phyloP scores from a whole-genome alignment of 257 asterid species.

The Solanum peruvianum region DNA sequence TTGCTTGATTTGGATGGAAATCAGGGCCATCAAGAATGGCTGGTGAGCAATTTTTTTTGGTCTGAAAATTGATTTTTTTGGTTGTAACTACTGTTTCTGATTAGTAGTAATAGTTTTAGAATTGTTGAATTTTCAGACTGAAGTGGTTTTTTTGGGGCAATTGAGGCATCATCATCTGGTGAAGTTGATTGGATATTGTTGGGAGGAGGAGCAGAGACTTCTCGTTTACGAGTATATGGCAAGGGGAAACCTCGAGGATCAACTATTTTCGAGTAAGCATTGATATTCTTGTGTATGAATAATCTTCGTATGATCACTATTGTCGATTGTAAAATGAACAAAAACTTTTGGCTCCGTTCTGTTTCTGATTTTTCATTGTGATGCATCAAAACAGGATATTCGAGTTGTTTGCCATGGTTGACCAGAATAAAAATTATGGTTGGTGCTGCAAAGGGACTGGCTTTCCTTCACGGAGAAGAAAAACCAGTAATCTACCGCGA shows the following conservation, averaged over 20 bases:
- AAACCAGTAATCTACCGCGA: conserved; percentile 73
- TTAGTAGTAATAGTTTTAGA: not conserved
- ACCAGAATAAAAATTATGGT: conserved; percentile 58
- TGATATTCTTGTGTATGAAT: not conserved
- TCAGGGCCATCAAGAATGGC: conserved; percentile 83
- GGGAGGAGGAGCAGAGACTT: conserved; percentile 71
- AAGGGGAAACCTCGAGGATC: conserved; percentile 67
- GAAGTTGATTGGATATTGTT: conserved; percentile 77
- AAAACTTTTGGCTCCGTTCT: not conserved
- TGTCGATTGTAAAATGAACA: not conserved
- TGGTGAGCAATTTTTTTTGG: conserved; percentile 28
- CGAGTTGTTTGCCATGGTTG: conserved; percentile 54
- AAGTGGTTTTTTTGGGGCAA: conserved; percentile 73
- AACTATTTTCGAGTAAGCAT: conserved; percentile 49
- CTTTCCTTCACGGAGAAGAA: conserved; percentile 76
- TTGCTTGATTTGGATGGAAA: conserved; percentile 55
- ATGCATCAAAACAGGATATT: conserved; percentile 33
- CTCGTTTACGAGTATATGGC: conserved; percentile 83
- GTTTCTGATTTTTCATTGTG: not conserved
- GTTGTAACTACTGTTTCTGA: not conserved
- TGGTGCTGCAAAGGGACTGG: conserved; percentile 74
- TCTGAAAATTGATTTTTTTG: not conserved
- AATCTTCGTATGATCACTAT: not conserved
- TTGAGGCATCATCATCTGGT: conserved; percentile 68
- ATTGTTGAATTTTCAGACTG: conserved; percentile 27